Evolutionary conservation across 495 filamentous ascomycete genomes (phyloP), one percentile per base, ranked within the genome.

Genomic region (Elasticomyces elasticus): DNA sequence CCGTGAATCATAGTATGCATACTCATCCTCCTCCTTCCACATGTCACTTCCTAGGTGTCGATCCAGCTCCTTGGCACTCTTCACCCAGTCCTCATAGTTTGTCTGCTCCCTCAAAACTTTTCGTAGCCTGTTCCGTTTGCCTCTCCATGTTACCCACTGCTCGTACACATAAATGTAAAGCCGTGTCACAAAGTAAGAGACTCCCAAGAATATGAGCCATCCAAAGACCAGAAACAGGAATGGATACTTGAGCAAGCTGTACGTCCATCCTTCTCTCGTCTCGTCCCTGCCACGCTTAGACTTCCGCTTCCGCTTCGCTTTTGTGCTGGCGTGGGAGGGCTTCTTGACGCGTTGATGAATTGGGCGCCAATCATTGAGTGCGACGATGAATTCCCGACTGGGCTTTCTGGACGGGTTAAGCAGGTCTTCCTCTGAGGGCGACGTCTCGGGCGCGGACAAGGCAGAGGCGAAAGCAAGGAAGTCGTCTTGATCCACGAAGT

Each of bases 131-230:
- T 91, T 75, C 49, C 89, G 73, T 63, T 75, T 77, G 9, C 92
- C 85, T 30, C 89, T 74, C 85, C 85, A 87, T 13, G 82, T 78
- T 37, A 85, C 62, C 60, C 76, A 81, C 62, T 85, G 79, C 70
- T 98, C 92, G 69, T 96, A 96, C 9, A 85, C 61, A 61, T 81
- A 85, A 58, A 98, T 89, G 69, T 97, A 98, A 42, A 87, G 69
- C 11, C 92, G 76, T n/a, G 88, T 94, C 44, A 85, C 65, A 15
- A 86, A 65, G 70, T 98, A 97, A 31, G 78, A 71, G n/a, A 81
- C 65, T 40, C 78, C 74, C 25, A 82, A 73, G 9, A 85, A 77
- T 0, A 79, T 44, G 48, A 98, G 79, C 89, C 89, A 97, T 12
- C 81, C 77, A 41, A 83, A 74, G 0, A 95, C 89, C 26, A 83